Conservation (phyloP, 306 rosid species). For the apple (Malus domestica) region DNA sequence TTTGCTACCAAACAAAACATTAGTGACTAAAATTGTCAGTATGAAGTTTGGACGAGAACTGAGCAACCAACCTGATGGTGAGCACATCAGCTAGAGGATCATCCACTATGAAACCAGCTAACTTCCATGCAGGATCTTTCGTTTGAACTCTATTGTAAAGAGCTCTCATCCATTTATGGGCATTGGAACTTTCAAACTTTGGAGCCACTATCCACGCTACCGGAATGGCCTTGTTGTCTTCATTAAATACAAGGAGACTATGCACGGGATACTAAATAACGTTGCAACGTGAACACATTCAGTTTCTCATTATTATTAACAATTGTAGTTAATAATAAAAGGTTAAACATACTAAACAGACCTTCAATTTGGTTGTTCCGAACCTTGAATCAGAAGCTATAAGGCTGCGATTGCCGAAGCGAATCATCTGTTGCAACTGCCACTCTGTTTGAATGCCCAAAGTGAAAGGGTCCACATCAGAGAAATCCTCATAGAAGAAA, state of each 20-base stretch:
- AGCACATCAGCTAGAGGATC: slow-evolving; percentile 70
- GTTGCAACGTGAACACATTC: slow-evolving; percentile 24
- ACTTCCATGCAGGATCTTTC: slow-evolving; percentile 76
- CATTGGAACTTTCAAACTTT: slow-evolving; percentile 45
- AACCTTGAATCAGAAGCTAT: too few species aligned
- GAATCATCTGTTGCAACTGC: too few species aligned
- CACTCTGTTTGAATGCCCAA: too few species aligned
- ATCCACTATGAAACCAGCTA: slow-evolving; percentile 84
- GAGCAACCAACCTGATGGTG: slow-evolving; percentile 59
- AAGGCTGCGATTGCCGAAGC: too few species aligned
- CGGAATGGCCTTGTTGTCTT: slow-evolving; percentile 81
- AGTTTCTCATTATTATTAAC: slow-evolving; percentile 22
- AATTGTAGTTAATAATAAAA: neutral
- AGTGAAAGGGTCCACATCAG: too few species aligned
- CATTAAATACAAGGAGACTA: slow-evolving; percentile 89
- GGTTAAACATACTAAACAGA: slow-evolving; percentile 27
- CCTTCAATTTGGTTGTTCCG: slow-evolving; percentile 30
- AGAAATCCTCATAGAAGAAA: too few species aligned
- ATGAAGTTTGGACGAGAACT: neutral
- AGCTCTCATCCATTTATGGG: slow-evolving; percentile 94
- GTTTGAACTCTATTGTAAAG: slow-evolving; percentile 70
- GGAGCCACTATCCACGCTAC: slow-evolving; percentile 90
- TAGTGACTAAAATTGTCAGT: neutral
- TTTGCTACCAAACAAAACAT: too few species aligned
- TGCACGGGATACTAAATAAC: slow-evolving; percentile 64